phyloP scores from a whole-genome alignment of 2,329 filamentous ascomycete species.

The Trichoderma koningiopsis region DNA sequence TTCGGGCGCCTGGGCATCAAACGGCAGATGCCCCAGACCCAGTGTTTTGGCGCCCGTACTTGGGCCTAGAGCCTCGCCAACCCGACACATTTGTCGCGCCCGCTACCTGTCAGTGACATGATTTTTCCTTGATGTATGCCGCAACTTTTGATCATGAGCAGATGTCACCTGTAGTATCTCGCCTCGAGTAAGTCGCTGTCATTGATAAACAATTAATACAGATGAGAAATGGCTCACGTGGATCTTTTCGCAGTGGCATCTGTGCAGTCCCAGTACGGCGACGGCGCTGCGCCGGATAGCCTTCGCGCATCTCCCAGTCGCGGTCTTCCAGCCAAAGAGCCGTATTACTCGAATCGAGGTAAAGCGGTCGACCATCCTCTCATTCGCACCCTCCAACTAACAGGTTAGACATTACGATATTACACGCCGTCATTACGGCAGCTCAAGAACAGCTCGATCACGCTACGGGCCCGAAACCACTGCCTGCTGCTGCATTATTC shows the following conservation, averaged over 20 bases:
- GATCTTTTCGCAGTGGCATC: slow-evolving; percentile 32
- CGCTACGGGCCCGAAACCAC: slow-evolving; percentile 61
- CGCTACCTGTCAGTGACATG: background rate
- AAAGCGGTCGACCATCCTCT: background rate
- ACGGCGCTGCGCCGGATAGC: slow-evolving; percentile 34
- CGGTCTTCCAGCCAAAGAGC: slow-evolving; percentile 36
- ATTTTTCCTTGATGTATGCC: background rate
- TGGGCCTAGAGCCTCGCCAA: background rate
- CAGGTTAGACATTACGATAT: slow-evolving; percentile 70
- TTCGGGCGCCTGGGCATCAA: background rate
- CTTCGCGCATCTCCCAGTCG: slow-evolving; percentile 35
- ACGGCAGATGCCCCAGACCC: background rate
- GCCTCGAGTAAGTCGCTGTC: slow-evolving; percentile 34
- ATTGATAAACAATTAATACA: background rate
- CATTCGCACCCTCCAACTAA: background rate
- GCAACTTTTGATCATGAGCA: slow-evolving; percentile 35
- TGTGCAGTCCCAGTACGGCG: slow-evolving; percentile 33
- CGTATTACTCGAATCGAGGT: slow-evolving; percentile 66
- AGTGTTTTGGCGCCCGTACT: background rate
- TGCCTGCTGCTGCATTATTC: slow-evolving; percentile 78
- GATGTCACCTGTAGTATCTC: slow-evolving; percentile 36
- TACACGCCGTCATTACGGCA: slow-evolving; percentile 74
- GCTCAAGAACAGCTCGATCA: slow-evolving; percentile 66
- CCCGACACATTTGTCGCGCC: slow-evolving; percentile 14
- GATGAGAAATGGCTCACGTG: background rate